Percentiles rank a stretch among this genome's conserved stretches.
These are phyloP conservation scores for California macrophylla DNA, from an alignment of 441 rosid genomes.

Conservation along the genomic window DNA sequence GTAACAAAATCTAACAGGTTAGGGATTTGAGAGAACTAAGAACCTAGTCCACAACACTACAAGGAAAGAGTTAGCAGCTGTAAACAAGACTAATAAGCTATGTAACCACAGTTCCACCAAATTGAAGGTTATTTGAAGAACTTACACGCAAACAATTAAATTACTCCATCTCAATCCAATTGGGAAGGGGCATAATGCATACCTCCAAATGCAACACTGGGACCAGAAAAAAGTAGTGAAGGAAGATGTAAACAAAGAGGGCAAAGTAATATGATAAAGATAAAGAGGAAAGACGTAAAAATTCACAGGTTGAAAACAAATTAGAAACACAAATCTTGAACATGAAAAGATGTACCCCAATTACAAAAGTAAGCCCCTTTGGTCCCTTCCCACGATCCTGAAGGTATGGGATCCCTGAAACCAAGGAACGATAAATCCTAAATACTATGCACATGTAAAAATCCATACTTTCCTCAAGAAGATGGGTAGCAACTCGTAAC, in stretches of 20 bases:
- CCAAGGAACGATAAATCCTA: background rate
- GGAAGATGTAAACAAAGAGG: slow-evolving; percentile 48
- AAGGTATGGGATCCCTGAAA: slow-evolving; percentile 66
- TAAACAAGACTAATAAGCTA: background rate
- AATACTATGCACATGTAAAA: background rate
- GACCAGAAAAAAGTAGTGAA: slow-evolving; percentile 42
- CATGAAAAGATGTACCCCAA: slow-evolving; percentile 42
- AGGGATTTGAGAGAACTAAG: background rate
- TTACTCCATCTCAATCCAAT: background rate
- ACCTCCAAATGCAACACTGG: slow-evolving; percentile 87
- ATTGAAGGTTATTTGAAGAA: too few relatives aligned
- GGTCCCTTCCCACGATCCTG: slow-evolving; percentile 67
- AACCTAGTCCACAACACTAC: background rate
- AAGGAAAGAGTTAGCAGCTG: background rate
- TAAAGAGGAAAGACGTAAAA: slow-evolving; percentile 33
- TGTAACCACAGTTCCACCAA: background rate
- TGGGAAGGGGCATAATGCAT: slow-evolving; percentile 9
- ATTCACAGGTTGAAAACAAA: slow-evolving; percentile 24
- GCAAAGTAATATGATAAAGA: background rate
- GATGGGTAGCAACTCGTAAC: background rate
- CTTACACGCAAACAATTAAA: background rate
- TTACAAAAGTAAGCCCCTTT: slow-evolving; percentile 69
- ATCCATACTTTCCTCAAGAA: background rate
- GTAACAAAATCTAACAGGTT: too few relatives aligned
- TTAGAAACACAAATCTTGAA: background rate